Percentiles rank a stretch among this genome's conserved stretches.
These are phyloP conservation scores for Camellia japonica DNA, from an alignment of 148 eudicot species.

Conservation along the genomic window DNA sequence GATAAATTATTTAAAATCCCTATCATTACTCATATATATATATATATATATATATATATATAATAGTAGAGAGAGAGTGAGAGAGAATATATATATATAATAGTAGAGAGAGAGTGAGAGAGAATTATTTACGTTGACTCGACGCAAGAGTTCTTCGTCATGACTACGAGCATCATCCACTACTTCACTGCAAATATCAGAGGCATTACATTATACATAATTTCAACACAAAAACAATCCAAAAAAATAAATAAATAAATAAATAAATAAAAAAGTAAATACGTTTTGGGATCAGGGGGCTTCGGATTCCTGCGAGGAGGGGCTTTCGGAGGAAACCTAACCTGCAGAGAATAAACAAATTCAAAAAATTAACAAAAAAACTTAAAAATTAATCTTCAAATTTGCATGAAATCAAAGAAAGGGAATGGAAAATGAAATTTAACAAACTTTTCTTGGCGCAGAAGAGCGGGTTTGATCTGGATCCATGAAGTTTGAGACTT, in stretches of 20 bases:
- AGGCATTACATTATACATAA: background rate
- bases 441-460: constrained; percentile 27
- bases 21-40: too few relatives aligned
- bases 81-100: background rate
- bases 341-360: constrained; percentile 21
- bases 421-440: background rate
- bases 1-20: background rate
- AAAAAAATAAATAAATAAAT: background rate
- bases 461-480: constrained; percentile 22
- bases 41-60: background rate
- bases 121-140: constrained; percentile 25
- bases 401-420: background rate
- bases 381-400: background rate
- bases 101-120: constrained; percentile 2
- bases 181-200: constrained; percentile 32
- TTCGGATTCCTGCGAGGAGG: constrained; percentile 31
- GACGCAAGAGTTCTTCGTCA: constrained; percentile 27
- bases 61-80: background rate
- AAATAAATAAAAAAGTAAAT: background rate
- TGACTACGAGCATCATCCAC: constrained; percentile 15
- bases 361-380: background rate
- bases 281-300: constrained; percentile 27
- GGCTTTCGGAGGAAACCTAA: constrained; percentile 37
- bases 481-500: constrained; percentile 25
- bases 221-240: background rate